Percentiles rank a stretch among this genome's conserved stretches.
Conservation (phyloP, 176 grass and related monocot genomes). For the Oryza meridionalis region DNA sequence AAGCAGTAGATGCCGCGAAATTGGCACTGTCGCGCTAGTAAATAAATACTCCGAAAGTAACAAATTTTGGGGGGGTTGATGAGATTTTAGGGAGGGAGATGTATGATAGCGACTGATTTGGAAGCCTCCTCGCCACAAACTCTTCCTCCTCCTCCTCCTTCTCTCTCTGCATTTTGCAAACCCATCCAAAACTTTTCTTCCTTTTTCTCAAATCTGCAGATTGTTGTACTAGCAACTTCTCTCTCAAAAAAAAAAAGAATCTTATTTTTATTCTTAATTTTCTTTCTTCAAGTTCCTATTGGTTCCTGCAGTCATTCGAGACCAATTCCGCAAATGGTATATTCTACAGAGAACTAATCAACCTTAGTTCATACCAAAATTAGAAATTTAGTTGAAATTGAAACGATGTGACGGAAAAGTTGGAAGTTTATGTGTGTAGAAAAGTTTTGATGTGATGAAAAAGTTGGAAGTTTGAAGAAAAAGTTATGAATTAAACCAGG, state of each 20-base stretch:
- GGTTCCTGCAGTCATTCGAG: neutral
- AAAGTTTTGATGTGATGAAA: too few species aligned
- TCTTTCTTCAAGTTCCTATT: neutral
- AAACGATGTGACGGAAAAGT: too few species aligned
- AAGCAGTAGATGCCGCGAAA: slow-evolving; percentile 50
- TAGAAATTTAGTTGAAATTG: too few species aligned
- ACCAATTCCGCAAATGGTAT: neutral
- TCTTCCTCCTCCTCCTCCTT: neutral
- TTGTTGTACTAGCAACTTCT: neutral
- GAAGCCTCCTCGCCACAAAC: neutral
- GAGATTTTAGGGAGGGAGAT: slow-evolving; percentile 41
- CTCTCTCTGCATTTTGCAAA: neutral
- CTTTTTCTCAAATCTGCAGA: neutral
- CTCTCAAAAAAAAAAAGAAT: neutral
- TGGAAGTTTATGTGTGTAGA: too few species aligned
- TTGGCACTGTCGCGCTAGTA: neutral
- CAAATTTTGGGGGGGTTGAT: slow-evolving; percentile 14
- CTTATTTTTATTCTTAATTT: neutral
- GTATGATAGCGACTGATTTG: neutral
- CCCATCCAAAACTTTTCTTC: neutral
- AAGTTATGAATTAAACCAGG: too few species aligned
- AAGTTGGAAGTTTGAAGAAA: too few species aligned
- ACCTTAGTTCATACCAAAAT: too few species aligned
- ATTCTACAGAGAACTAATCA: too few species aligned
- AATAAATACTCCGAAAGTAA: neutral